phyloP scores from a whole-genome alignment of 139 green algal genomes.

The Chlamydomonas sphaeroides region DNA sequence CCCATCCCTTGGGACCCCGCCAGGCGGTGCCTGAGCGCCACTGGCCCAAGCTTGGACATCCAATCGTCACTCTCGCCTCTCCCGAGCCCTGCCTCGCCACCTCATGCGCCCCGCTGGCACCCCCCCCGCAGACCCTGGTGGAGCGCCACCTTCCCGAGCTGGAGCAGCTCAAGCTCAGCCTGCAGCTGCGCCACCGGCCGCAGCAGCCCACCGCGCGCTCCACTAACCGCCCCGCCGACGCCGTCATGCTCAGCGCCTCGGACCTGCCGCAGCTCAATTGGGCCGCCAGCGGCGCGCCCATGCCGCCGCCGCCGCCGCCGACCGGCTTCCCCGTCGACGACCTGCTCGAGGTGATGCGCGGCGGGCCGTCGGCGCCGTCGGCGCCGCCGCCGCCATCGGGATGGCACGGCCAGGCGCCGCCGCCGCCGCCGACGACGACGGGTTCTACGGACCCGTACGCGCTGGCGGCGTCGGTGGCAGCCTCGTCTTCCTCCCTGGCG shows the following conservation, averaged over 20 bases:
- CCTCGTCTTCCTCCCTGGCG: not conserved
- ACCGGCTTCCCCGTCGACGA: conserved; percentile 39
- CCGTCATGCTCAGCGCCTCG: conserved; percentile 61
- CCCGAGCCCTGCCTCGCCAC: too few relatives aligned
- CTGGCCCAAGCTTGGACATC: too few relatives aligned
- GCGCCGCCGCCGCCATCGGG: too few relatives aligned
- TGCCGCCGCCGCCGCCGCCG: not conserved
- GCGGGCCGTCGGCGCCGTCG: not conserved
- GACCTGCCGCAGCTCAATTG: conserved; percentile 77
- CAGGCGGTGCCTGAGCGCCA: too few relatives aligned
- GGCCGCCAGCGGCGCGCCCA: not conserved
- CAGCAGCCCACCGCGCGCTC: conserved; percentile 45
- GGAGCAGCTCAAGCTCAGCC: conserved; percentile 68
- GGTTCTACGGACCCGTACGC: conserved; percentile 18
- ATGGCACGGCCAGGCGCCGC: too few relatives aligned
- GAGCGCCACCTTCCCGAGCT: conserved; percentile 62
- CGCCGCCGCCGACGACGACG: too few relatives aligned
- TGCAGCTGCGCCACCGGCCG: conserved; percentile 46
- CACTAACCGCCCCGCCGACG: conserved; percentile 51
- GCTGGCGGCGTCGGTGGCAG: conserved; percentile 4
- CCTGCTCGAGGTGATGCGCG: conserved; percentile 48
- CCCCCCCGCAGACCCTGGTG: conserved; percentile 2
- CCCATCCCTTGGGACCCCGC: too few relatives aligned
- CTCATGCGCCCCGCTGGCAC: too few relatives aligned
- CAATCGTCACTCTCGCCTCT: too few relatives aligned